Percentiles rank a stretch among this genome's conserved stretches.
Conservation (phyloP, 306 rosid genomes). For the Acmispon strigosus region DNA sequence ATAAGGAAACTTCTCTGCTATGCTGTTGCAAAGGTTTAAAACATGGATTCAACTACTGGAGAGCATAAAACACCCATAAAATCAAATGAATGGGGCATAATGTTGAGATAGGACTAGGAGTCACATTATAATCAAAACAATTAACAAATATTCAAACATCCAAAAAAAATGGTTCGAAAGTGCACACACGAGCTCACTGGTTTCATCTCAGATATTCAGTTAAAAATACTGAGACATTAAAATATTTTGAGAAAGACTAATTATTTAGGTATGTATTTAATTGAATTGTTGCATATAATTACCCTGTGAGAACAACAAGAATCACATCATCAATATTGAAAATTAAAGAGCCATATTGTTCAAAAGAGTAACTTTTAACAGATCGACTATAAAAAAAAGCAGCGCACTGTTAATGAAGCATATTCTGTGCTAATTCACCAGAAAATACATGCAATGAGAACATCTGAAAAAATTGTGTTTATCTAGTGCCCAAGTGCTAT, state of each 20-base stretch:
- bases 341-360: background rate
- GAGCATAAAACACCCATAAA: slow-evolving; percentile 7
- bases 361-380: background rate
- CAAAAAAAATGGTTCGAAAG: background rate
- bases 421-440: background rate
- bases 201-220: slow-evolving; percentile 5
- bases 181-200: background rate
- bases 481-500: background rate
- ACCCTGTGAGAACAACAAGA: slow-evolving; percentile 1
- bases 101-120: background rate
- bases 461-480: background rate
- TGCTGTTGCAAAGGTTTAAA: slow-evolving; percentile 47
- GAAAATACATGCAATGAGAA: background rate
- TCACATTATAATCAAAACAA: background rate
- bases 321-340: background rate
- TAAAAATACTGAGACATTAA: background rate
- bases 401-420: background rate
- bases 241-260: background rate
- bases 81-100: slow-evolving; percentile 9
- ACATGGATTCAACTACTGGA: slow-evolving; percentile 15
- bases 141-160: background rate
- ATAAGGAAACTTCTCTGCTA: slow-evolving; percentile 78
- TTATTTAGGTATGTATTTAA: background rate
- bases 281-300: background rate
- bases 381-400: background rate